These are phyloP conservation scores for Globisporangium nodosum DNA, from an alignment of 352 stramenopile genomes.

Conservation along the genomic window DNA sequence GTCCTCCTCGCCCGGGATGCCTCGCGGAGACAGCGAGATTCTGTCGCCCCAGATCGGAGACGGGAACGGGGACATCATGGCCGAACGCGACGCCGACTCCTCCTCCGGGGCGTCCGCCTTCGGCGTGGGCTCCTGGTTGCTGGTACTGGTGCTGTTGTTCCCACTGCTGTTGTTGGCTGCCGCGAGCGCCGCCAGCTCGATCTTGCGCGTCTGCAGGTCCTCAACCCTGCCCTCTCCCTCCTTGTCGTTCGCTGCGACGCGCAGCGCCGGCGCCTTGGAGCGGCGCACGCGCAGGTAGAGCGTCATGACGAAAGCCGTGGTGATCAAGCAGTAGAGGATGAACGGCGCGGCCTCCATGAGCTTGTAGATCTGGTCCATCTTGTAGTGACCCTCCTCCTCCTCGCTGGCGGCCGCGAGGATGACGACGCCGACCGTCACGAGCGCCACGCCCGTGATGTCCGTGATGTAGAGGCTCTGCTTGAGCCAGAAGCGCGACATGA, in stretches of 20 bases:
- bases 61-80: conserved; percentile 79
- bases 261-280: conserved; percentile 72
- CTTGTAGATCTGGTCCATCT: conserved; percentile 84
- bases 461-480: conserved; percentile 85
- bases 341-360: conserved; percentile 78
- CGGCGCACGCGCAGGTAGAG: conserved; percentile 76
- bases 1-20: conserved; percentile 42
- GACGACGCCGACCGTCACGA: conserved; percentile 77
- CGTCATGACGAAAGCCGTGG: conserved; percentile 78
- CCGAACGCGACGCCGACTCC: conserved; percentile 27
- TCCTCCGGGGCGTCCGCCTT: conserved; percentile 23
- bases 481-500: conserved; percentile 85
- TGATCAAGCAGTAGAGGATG: conserved; percentile 78
- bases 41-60: conserved; percentile 59
- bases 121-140: neutral
- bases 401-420: conserved; percentile 70
- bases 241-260: conserved; percentile 51
- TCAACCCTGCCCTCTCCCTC: conserved; percentile 33
- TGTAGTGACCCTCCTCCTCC: conserved; percentile 69
- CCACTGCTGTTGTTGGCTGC: conserved; percentile 18
- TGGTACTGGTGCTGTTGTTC: neutral
- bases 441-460: conserved; percentile 65
- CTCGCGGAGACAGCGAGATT: conserved; percentile 34
- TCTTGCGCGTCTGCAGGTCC: conserved; percentile 53
- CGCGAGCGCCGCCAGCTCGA: conserved; percentile 25